Percentiles rank a stretch among this genome's conserved stretches.
phyloP scores from a whole-genome alignment of 2,329 filamentous ascomycete genomes.

The Cercospora citrullina region DNA sequence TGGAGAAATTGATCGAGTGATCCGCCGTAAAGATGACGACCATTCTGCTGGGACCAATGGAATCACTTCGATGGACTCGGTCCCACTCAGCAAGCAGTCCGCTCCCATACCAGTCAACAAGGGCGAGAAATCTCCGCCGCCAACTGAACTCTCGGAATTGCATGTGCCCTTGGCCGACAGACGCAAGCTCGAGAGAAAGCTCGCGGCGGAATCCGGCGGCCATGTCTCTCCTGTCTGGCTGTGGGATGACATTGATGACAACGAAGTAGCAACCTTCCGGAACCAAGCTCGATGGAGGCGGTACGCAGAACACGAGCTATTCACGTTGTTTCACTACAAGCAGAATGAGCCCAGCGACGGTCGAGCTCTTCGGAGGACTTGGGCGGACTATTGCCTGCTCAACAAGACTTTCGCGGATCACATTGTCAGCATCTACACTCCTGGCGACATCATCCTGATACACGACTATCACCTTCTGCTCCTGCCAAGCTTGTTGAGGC shows the following conservation, averaged over 20 bases:
- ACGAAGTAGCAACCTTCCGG: conserved; percentile 67
- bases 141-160: conserved; percentile 62
- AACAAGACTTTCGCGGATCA: conserved; percentile 89
- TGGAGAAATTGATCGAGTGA: conserved; percentile 61
- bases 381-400: conserved; percentile 90
- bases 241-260: conserved; percentile 69
- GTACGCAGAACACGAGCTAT: conserved; percentile 88
- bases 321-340: conserved; percentile 94
- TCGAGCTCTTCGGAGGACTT: conserved; percentile 75
- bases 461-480: conserved; percentile 95
- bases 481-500: conserved; percentile 82
- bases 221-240: conserved; percentile 88
- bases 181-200: conserved; percentile 68
- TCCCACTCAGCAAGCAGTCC: conserved; percentile 70
- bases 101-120: conserved; percentile 75
- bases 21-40: conserved; percentile 32
- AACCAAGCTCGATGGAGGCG: conserved; percentile 85
- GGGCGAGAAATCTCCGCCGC: conserved; percentile 41
- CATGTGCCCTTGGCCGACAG: conserved; percentile 71
- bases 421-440: conserved; percentile 85
- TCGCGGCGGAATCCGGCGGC: conserved; percentile 71
- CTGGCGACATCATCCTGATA: conserved; percentile 87
- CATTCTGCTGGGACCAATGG: conserved; percentile 25
- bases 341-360: conserved; percentile 88
- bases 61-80: conserved; percentile 42